Conservation (phyloP, 306 rosid species). For the Lithocarpus polystachyus region DNA sequence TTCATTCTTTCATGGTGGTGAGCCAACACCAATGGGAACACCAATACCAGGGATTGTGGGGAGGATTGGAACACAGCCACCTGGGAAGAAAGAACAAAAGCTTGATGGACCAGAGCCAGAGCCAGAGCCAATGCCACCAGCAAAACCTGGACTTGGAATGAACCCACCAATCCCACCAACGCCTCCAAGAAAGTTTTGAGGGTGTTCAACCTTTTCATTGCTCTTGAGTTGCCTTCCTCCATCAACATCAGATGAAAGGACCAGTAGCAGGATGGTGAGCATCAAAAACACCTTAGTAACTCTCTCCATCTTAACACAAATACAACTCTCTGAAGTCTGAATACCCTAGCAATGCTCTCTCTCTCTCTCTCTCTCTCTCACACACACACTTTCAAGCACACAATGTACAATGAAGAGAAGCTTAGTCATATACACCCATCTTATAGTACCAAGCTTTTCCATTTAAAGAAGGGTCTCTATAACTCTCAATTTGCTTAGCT, state of each 20-base stretch:
- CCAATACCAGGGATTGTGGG: neutral
- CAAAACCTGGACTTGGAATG: neutral
- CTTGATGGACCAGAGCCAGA: neutral
- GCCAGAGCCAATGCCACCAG: neutral
- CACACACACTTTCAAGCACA: neutral
- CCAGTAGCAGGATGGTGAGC: constrained; percentile 22
- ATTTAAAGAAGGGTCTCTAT: neutral
- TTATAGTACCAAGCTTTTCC: constrained; percentile 21
- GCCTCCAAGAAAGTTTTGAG: neutral
- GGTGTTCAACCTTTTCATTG: neutral
- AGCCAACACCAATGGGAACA: neutral
- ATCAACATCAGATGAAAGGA: constrained; percentile 18
- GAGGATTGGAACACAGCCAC: neutral
- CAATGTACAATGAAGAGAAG: neutral
- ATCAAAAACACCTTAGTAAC: constrained; percentile 23
- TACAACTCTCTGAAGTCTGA: neutral
- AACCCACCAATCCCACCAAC: neutral
- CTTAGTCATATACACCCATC: neutral
- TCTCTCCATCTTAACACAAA: constrained; percentile 15
- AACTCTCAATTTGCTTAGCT: neutral
- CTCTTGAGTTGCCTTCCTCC: constrained; percentile 18
- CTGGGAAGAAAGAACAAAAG: neutral
- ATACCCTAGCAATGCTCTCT: neutral
- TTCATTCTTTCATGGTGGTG: neutral
- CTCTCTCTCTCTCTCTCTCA: neutral